Conservation (phyloP, 176 grass and related monocot genomes). For the Triticum aestivum region IWGSC_CS_RefSeq_v2.1 NC_057799.1:622324012-622324511, state of each 20-base stretch:
- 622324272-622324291: background rate
- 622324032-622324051: background rate
- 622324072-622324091: background rate
- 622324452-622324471: background rate
- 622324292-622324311: background rate
- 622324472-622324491: background rate
- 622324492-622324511: background rate
- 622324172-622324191: background rate
- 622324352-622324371: background rate
- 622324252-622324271: background rate
- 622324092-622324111: background rate
- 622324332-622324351: background rate
- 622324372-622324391: background rate
- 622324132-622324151: background rate
- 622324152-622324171: background rate
- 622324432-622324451: background rate
- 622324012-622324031: background rate
- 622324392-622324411: background rate
- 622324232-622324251: background rate
- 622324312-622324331: background rate
- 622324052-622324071: background rate
- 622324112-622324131: background rate
- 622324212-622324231: background rate
- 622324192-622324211: background rate
- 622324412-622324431: too few species aligned